Percentiles rank a stretch among this genome's conserved stretches.
Evolutionary conservation across 2,329 filamentous ascomycete species (phyloP).

Genomic region (Verticillium nonalfalfae): DNA sequence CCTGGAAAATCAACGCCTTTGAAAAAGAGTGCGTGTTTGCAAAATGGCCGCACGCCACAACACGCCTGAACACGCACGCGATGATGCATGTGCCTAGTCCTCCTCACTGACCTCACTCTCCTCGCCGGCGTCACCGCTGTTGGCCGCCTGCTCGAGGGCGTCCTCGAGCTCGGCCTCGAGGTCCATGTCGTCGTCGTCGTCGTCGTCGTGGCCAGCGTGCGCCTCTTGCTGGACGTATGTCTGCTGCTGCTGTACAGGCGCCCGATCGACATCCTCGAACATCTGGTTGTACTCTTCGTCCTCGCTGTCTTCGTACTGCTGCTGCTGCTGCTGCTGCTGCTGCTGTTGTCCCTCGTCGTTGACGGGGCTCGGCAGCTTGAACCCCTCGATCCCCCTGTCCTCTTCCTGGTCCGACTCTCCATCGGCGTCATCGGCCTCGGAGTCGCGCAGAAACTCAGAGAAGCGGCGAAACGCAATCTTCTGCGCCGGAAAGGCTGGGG

Average conservation of each 20-base stretch:
- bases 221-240: constrained; percentile 16
- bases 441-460: constrained; percentile 44
- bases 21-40: not conserved
- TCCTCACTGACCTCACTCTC: constrained; percentile 64
- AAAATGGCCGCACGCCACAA: not conserved
- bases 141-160: constrained; percentile 33
- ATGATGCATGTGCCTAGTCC: constrained; percentile 32
- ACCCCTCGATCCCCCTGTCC: constrained; percentile 33
- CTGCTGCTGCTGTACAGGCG: constrained; percentile 12
- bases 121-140: constrained; percentile 39
- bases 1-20: constrained; percentile 14
- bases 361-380: constrained; percentile 49
- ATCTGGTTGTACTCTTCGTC: constrained; percentile 8
- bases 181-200: constrained; percentile 40
- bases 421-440: constrained; percentile 38
- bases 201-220: constrained; percentile 23
- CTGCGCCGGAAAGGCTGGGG: constrained; percentile 37
- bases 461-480: constrained; percentile 35
- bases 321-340: constrained; percentile 11
- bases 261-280: constrained; percentile 7
- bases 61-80: not conserved
- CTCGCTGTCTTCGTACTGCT: constrained; percentile 15
- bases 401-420: constrained; percentile 42
- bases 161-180: constrained; percentile 53
- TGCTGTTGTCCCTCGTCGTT: constrained; percentile 26